Evolutionary conservation across 108 stramenopile species (phyloP), one percentile per base, ranked within the genome.

Genomic region (Aureococcus anophagefferens): DNA sequence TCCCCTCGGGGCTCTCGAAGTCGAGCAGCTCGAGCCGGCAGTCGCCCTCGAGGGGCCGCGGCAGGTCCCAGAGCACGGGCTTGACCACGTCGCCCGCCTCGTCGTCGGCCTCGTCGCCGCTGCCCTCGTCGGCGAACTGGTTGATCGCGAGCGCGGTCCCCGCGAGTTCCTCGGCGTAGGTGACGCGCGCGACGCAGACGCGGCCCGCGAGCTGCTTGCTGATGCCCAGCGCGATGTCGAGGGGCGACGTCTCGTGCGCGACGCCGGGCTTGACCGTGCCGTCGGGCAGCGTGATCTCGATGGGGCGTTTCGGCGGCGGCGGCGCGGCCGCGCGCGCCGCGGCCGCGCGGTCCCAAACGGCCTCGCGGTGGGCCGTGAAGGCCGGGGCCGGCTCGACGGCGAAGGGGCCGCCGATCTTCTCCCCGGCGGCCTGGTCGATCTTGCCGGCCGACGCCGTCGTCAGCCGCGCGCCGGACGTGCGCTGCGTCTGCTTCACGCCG

Each of bases 41-140:
- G 46, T 82, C 74, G 34, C 96, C 96, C 13, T 94, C 94, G 33
- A 96, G 79, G 0, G 96, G 94, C 30, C 96, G 90, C 15, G 78
- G 88, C 89, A 99, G 76, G 76, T 99, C 98, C 98, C 96, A 99
- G 33, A 99, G 82, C 71, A 89, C 63, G 35, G 90, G 78, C 74
- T 89, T 90, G 63, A 75, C 94, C 71, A 89, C 84, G 0, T 78
- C 83, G 9, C 81, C 69, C 64, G 76, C 75, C 77, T 92, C 93
- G 76, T 90, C 91, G 69, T 81, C 77, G 25, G 85, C 89, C 59
- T 85, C 90, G 29, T 79, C 76, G 37, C 68, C 66, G 25, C 72
- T 62, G 30, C 66, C 35, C 7, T 62, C 64, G 63, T 77, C 76
- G 31, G 32, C 21, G 30, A 74, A 68, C 30, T 45, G 67, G 9